phyloP scores from a whole-genome alignment of 1,139 yeast species.

The Saccharomyces hybrid region DNA sequence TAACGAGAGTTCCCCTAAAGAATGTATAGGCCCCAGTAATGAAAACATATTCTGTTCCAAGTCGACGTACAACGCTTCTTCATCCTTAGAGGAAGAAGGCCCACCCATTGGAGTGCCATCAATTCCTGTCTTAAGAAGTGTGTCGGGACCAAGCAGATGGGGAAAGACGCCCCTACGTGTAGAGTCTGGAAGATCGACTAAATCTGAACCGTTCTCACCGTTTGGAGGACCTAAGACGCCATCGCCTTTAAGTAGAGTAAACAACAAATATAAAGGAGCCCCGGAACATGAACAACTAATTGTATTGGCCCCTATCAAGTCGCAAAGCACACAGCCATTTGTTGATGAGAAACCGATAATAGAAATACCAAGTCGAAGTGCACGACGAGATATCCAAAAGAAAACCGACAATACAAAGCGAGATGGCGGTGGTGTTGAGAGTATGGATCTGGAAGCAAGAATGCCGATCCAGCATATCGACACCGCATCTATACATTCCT shows the following conservation, averaged over 20 bases:
- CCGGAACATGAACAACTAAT: neutral
- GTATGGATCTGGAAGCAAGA: constrained; percentile 4
- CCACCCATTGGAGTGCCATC: neutral
- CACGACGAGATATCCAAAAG: neutral
- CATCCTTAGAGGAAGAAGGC: neutral
- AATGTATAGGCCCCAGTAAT: neutral
- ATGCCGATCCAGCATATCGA: constrained; percentile 16
- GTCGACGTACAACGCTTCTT: neutral
- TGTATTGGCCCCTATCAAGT: neutral
- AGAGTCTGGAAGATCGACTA: neutral
- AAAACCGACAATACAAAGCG: neutral
- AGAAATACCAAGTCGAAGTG: neutral
- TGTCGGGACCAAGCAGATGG: constrained; percentile 11
- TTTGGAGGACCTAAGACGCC: neutral
- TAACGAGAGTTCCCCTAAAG: neutral
- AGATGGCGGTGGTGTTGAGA: constrained; percentile 1
- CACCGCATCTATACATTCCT: constrained; percentile 14
- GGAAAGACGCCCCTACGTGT: constrained; percentile 6
- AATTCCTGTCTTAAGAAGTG: constrained; percentile 9
- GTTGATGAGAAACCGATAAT: neutral
- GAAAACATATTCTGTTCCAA: neutral
- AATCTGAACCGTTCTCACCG: neutral
- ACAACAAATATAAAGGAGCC: neutral
- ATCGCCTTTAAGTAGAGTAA: neutral
- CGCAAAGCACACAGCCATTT: neutral